Evolutionary conservation across 176 grass and related monocot genomes (phyloP).

Genomic region (Metroxylon sagu): DNA sequence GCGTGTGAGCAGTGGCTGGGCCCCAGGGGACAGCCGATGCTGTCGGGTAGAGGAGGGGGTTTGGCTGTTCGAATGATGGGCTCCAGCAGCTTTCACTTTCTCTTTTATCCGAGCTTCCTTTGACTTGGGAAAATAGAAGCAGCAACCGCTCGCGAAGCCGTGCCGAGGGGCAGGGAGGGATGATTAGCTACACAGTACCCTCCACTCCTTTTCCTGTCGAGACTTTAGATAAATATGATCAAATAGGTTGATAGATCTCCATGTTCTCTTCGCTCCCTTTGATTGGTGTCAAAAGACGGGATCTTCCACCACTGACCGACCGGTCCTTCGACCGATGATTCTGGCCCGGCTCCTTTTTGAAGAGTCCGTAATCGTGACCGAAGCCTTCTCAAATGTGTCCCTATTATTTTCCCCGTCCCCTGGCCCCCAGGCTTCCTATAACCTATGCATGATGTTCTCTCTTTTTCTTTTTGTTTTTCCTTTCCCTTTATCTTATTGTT

Average conservation of each 20-base stretch:
- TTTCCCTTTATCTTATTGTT: constrained; percentile 2
- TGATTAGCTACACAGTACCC: neutral
- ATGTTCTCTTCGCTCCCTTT: neutral
- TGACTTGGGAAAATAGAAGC: constrained; percentile 42
- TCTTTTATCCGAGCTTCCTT: constrained; percentile 51
- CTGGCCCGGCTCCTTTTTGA: constrained; percentile 39
- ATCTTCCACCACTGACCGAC: constrained; percentile 58
- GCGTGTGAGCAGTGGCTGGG: no score
- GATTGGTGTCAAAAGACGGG: constrained; percentile 59
- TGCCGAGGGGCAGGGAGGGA: no score
- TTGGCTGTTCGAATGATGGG: constrained; percentile 22
- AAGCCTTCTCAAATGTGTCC: no score
- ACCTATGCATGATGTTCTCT: no score
- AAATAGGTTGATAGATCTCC: no score
- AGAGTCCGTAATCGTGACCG: constrained; percentile 16
- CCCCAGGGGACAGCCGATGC: no score
- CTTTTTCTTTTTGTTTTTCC: constrained; percentile 5
- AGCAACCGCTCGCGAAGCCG: no score
- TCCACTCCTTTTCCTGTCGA: constrained; percentile 17
- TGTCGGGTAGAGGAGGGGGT: no score
- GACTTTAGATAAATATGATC: neutral
- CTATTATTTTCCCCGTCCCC: no score
- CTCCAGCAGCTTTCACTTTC: constrained; percentile 75
- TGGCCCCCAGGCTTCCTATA: neutral
- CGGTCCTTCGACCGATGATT: constrained; percentile 86